Evolutionary conservation across 331 rosid genomes (phyloP).

Genomic region (Malus hybrid): DNA sequence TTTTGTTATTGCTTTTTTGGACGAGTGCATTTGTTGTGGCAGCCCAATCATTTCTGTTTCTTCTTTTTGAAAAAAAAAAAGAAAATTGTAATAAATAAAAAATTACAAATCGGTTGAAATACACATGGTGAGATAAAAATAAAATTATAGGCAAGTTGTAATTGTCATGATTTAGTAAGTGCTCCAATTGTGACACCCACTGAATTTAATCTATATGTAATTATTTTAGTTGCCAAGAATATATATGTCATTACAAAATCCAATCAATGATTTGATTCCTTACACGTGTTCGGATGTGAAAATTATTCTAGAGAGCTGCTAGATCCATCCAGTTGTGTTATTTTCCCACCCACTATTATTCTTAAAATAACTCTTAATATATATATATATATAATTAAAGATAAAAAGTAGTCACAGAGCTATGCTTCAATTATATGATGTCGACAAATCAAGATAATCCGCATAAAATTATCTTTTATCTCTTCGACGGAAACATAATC

Average conservation of each 20-base stretch:
- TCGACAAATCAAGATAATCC: no score
- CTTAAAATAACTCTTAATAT: no score
- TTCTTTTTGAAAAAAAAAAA: no score
- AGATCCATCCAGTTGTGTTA: accelerated
- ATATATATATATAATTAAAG: no score
- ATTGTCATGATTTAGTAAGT: neutral
- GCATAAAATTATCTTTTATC: no score
- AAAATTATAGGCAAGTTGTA: neutral
- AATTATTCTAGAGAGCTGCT: no score
- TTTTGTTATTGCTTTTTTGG: neutral
- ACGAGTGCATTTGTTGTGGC: neutral
- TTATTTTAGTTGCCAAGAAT: neutral
- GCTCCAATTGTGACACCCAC: neutral
- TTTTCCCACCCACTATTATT: no score
- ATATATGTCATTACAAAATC: neutral
- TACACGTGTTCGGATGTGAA: no score
- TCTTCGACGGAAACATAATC: no score
- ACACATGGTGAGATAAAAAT: neutral
- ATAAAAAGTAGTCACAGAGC: no score
- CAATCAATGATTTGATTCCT: neutral
- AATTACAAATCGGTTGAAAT: neutral
- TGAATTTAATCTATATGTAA: neutral
- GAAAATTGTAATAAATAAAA: no score
- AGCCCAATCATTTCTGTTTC: neutral
- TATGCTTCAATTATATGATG: no score